These are phyloP conservation scores for Marchantia paleacea DNA, from an alignment of 225 moss, liverwort and hornwort species.

Conservation along the genomic window DNA sequence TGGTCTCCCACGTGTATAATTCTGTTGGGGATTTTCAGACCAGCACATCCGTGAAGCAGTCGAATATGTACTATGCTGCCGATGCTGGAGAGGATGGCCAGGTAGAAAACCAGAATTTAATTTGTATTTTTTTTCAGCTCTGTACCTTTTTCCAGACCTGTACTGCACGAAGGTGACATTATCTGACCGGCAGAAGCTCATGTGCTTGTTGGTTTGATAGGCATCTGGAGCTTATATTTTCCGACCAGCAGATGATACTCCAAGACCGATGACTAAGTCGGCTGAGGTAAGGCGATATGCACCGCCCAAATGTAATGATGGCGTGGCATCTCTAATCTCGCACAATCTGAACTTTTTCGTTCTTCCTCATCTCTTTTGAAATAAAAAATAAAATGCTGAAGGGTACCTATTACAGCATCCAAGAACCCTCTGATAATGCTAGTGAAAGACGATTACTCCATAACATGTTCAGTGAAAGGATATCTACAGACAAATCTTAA, in stretches of 20 bases:
- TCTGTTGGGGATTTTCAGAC: neutral
- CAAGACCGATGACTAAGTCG: neutral
- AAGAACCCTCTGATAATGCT: no score
- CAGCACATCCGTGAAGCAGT: neutral
- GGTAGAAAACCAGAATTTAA: neutral
- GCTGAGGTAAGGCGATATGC: neutral
- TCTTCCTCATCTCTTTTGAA: no score
- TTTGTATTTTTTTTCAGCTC: neutral
- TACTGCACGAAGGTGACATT: neutral
- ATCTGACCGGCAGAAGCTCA: neutral
- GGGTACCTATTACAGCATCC: no score
- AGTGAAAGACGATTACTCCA: no score
- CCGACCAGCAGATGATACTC: slow-evolving; percentile 7
- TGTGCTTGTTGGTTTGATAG: neutral
- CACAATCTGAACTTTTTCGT: no score
- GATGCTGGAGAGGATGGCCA: slow-evolving; percentile 6
- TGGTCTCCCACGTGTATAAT: neutral
- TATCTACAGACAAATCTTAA: no score
- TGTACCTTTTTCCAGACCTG: neutral
- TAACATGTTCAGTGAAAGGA: no score
- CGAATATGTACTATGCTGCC: neutral
- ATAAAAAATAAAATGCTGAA: no score
- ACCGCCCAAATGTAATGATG: no score
- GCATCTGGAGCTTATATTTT: slow-evolving; percentile 23
- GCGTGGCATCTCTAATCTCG: no score